phyloP scores from a whole-genome alignment of 2,329 filamentous ascomycete species.

The Cladophialophora immunda region DNA sequence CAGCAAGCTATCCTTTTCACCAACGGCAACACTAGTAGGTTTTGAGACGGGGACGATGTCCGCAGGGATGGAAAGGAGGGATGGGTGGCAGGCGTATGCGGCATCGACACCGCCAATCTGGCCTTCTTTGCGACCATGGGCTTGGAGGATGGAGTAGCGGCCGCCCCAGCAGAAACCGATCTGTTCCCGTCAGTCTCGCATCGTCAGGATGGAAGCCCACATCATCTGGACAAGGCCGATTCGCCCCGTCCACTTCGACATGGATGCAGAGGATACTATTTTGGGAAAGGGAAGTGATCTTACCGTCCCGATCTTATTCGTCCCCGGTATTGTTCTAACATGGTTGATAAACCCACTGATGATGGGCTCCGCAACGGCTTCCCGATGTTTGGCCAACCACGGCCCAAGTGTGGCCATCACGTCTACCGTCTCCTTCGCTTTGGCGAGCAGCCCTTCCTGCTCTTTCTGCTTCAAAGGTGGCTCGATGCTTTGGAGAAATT shows the following conservation, averaged over 20 bases:
- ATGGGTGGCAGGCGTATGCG: conserved; percentile 53
- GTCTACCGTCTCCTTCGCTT: conserved; percentile 51
- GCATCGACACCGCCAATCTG: conserved; percentile 50
- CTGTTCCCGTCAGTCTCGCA: neutral
- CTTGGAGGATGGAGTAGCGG: conserved; percentile 49
- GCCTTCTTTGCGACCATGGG: conserved; percentile 41
- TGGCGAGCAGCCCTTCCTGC: conserved; percentile 48
- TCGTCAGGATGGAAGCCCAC: neutral
- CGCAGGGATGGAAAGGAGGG: conserved; percentile 51
- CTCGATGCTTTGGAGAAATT: conserved; percentile 54
- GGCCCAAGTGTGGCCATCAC: conserved; percentile 53
- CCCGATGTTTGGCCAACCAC: conserved; percentile 55
- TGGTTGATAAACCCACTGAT: conserved; percentile 55
- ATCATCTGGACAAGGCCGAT: neutral
- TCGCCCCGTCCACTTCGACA: neutral
- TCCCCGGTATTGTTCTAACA: conserved; percentile 50
- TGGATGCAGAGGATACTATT: neutral
- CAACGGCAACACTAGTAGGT: conserved; percentile 53
- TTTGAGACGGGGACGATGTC: conserved; percentile 53
- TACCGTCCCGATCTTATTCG: conserved; percentile 48
- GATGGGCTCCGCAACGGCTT: conserved; percentile 53
- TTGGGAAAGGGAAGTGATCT: neutral
- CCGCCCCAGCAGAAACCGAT: conserved; percentile 61
- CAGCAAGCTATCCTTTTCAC: conserved; percentile 54
- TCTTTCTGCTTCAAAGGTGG: conserved; percentile 53